phyloP scores from a whole-genome alignment of 2,329 filamentous ascomycete genomes.

The Talaromyces albobiverticillius region DNA sequence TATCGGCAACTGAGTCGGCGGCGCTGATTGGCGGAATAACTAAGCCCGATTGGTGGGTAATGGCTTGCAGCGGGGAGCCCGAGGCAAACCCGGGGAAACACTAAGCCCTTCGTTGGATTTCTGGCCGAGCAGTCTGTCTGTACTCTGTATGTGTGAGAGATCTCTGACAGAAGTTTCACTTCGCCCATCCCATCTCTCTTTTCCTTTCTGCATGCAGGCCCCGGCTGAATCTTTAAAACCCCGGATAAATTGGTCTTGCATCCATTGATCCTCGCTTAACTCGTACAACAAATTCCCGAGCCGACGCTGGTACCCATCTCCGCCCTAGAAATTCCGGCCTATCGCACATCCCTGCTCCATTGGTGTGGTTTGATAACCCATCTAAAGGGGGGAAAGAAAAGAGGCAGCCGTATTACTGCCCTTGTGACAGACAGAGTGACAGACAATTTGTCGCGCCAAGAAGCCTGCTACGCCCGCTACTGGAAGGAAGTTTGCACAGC shows the following conservation, averaged over 20 bases:
- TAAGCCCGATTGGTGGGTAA: constrained; percentile 10
- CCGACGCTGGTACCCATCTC: not conserved
- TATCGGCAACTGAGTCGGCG: not conserved
- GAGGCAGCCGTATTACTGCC: too few species aligned
- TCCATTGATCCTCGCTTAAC: not conserved
- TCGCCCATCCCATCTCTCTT: not conserved
- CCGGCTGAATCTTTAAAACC: not conserved
- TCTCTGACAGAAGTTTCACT: not conserved
- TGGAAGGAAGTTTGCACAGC: not conserved
- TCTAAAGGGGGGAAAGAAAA: not conserved
- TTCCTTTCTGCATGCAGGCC: not conserved
- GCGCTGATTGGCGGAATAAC: constrained; percentile 12
- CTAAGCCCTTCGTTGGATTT: too few species aligned
- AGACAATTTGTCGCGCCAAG: too few species aligned
- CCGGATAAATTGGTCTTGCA: not conserved
- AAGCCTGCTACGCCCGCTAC: not conserved
- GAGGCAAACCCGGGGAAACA: constrained; percentile 9
- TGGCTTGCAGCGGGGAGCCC: not conserved
- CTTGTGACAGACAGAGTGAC: not conserved
- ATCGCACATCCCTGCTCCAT: not conserved
- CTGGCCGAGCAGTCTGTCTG: too few species aligned
- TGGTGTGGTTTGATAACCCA: not conserved
- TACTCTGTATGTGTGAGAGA: too few species aligned
- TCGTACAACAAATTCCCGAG: not conserved
- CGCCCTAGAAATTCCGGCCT: not conserved